Evolutionary conservation across 2,329 filamentous ascomycete genomes (phyloP), one percentile per base, ranked within the genome.

Genomic region (Fusarium succisae): DNA sequence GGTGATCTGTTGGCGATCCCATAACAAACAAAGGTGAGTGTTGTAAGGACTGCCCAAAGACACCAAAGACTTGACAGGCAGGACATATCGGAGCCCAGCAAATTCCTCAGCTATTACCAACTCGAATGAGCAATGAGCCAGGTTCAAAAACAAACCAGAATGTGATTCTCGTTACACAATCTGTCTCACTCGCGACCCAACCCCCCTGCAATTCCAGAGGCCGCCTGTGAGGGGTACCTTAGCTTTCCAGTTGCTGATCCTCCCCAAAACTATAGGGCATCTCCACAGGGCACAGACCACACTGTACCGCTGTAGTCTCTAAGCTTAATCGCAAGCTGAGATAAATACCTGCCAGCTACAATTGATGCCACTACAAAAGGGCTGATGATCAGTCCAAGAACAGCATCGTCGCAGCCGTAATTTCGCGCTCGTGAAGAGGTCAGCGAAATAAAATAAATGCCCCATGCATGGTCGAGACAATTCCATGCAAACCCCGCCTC

Each of bases 301-400:
- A 56, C 22, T n/a, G 69, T 72, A 72, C 62, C 57, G 9, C 28
- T 5, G 20, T n/a, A 48, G 69, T 72, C 57, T 54, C 43, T 35
- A 24, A 30, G 51, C 57, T 50, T 30, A 69, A 35, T 55, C 18
- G 37, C n/a, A 53, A 41, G 38, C 69, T 58, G 57, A 30, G 26
- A 26, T 20, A 38, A 28, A 58, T 73, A 72, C 69, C 2, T 70
- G 22, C 3, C 15, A 5, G 58, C 44, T 72, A 73, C 69, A 72
- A 72, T 9, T 26, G 51, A 39, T 12, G 30, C 39, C 45, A 45
- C 38, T 57, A 73, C 58, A 60, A 73, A 73, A 59, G 57, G 48
- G 15, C 69, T 47, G 50, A 59, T 24, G 66, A 70, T 65, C 51
- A 39, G 45, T 38, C 41, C 64, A 30, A 63, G 70, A 70, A 48